Evolutionary conservation across 768 basidiomycete genomes (phyloP), one percentile per base, ranked within the genome.

Genomic region (Rhodocollybia butyracea): DNA sequence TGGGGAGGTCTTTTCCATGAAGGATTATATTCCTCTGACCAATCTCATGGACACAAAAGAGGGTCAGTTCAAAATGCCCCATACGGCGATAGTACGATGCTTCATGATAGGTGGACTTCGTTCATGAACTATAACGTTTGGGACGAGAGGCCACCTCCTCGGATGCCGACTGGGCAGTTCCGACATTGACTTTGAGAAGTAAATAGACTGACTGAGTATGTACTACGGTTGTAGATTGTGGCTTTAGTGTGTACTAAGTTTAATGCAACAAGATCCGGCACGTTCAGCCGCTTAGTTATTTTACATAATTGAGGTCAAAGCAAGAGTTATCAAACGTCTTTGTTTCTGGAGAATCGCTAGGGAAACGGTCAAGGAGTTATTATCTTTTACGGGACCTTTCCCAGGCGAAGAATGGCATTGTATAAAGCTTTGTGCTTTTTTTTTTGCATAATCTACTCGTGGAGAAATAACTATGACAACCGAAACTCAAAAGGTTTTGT

Each of bases 31-130:
- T 63, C 68, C 21, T 17, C 39, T n/a, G 2, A 61, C 59, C 19
- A 61, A 68, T 41, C 38, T 12, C 30, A 54, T 29, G 30, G 15
- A 19, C 39, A 54, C 15, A 17, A 34, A 43, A 42, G 21, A 24
- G 53, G 53, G 22, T 19, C 32, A 1, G 7, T 46, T 52, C 38
- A 47, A 51, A 46, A 57, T 32, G 46, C 29, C 41, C 41, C 46
- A 27, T 56, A 55, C 6, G 64, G 58, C 39, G 60, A 63, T 15
- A 60, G 56, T 17, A 39, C 57, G n/a, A 67, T 68, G 61, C 39
- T 70, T 59, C 70, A 77, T 55, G 72, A 76, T 51, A 64, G 68
- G 30, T 74, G 76, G 74, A 66, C 67, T 5, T 71, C 70, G n/a
- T 72, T 74, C 55, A 73, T 71, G 69, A 63, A 67, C 56, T 68